Percentiles rank a stretch among this genome's conserved stretches.
Evolutionary conservation across 352 stramenopile genomes (phyloP).

Genomic region (Globisporangium yorkense): DNA sequence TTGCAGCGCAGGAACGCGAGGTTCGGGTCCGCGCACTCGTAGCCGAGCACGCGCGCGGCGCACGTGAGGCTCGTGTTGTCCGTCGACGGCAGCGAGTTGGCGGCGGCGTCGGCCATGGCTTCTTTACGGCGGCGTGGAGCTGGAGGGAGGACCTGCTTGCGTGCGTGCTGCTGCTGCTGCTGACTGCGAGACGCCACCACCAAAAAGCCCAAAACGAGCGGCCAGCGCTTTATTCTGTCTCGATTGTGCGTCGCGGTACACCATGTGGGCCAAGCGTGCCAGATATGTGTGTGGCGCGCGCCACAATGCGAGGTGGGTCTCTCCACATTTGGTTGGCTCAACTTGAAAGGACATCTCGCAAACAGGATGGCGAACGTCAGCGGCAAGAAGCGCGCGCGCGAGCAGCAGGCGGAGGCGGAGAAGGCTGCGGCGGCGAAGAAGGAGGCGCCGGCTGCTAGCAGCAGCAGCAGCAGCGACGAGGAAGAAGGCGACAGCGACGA

Average conservation of each 20-base stretch:
- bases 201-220: slow-evolving; percentile 13
- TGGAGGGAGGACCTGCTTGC: slow-evolving; percentile 3
- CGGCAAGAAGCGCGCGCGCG: slow-evolving; percentile 31
- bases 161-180: slow-evolving; percentile 1
- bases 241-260: not conserved
- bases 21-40: slow-evolving; percentile 81
- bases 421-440: not conserved
- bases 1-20: slow-evolving; percentile 86
- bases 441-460: slow-evolving; percentile 11
- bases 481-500: slow-evolving; percentile 17
- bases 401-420: slow-evolving; percentile 9
- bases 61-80: slow-evolving; percentile 88
- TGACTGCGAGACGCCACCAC: slow-evolving; percentile 10
- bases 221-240: not conserved
- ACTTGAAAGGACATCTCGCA: slow-evolving; percentile 9
- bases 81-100: slow-evolving; percentile 59
- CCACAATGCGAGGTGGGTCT: not conserved
- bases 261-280: too few relatives aligned
- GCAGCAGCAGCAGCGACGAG: slow-evolving; percentile 18
- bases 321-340: not conserved
- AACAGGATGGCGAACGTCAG: not conserved
- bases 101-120: slow-evolving; percentile 41
- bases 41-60: slow-evolving; percentile 72
- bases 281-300: not conserved
- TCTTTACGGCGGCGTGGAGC: not conserved